These are phyloP conservation scores for Thinopyrum elongatum DNA, from an alignment of 176 grass and related monocot genomes.

Conservation along the genomic window DNA sequence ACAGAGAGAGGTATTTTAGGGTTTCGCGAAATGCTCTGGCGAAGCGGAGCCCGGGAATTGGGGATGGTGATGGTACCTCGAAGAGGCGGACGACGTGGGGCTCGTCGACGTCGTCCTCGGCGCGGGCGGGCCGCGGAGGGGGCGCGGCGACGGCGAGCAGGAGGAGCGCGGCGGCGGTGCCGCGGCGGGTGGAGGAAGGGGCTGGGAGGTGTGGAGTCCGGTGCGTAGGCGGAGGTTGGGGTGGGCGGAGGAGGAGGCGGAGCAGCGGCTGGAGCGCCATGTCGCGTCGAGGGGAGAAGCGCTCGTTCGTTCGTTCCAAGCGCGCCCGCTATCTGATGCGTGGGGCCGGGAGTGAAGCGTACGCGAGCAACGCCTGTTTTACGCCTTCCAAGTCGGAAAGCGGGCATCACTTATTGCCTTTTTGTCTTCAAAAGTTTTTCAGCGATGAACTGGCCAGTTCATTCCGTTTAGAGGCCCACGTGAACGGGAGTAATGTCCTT, in stretches of 20 bases:
- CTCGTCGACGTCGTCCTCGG: slow-evolving; percentile 46
- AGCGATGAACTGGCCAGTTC: too few relatives aligned
- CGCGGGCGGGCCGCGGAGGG: background rate
- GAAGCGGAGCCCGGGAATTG: fast-evolving
- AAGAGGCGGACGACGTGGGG: slow-evolving; percentile 43
- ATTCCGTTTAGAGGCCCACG: too few relatives aligned
- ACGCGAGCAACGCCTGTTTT: background rate
- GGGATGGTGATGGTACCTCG: background rate
- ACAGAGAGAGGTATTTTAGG: background rate
- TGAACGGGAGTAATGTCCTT: too few relatives aligned
- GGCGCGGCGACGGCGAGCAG: slow-evolving; percentile 1
- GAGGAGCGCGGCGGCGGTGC: slow-evolving; percentile 14
- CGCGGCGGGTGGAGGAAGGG: background rate
- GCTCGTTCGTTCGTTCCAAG: background rate
- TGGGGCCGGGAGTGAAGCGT: background rate
- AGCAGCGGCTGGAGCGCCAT: slow-evolving; percentile 41
- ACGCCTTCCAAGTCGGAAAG: too few relatives aligned
- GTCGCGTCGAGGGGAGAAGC: background rate
- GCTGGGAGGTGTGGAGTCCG: background rate
- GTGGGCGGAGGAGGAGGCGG: slow-evolving; percentile 18
- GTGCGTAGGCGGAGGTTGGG: background rate
- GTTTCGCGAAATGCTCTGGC: too few relatives aligned
- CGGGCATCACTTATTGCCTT: too few relatives aligned
- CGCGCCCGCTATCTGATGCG: slow-evolving; percentile 26
- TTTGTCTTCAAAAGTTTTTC: too few relatives aligned